Percentiles rank a stretch among this genome's conserved stretches.
These are phyloP conservation scores for Lavandula angustifolia DNA, from an alignment of 257 asterid genomes.

Conservation along the genomic window DNA sequence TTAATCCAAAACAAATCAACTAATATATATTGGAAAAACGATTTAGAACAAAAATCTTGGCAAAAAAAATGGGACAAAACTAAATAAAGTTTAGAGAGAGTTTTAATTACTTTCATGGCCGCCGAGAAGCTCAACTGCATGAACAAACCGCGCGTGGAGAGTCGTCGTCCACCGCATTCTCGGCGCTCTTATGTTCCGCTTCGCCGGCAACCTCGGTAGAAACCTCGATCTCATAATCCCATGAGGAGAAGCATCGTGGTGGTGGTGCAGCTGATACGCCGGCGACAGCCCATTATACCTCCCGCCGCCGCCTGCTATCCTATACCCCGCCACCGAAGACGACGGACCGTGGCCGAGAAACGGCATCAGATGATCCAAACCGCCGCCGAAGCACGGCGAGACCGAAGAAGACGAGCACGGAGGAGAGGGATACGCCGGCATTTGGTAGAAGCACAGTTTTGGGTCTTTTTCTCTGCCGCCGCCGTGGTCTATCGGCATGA, in stretches of 20 bases:
- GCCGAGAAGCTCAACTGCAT: conserved; percentile 94
- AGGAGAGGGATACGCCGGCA: conserved; percentile 23
- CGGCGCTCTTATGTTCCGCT: conserved; percentile 83
- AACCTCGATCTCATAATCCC: conserved; percentile 71
- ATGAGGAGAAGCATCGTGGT: conserved; percentile 50
- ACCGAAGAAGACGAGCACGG: conserved; percentile 8
- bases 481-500: conserved; percentile 33
- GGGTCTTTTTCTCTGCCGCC: conserved; percentile 39
- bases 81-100: not conserved
- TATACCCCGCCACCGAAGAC: conserved; percentile 19
- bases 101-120: conserved; percentile 86
- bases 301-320: conserved; percentile 12
- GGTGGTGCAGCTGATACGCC: conserved; percentile 23
- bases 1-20: not conserved
- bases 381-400: conserved; percentile 32
- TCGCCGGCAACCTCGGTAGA: conserved; percentile 55
- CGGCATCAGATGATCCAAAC: conserved; percentile 39
- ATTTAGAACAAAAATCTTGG: no score
- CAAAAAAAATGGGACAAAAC: not conserved
- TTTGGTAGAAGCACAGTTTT: conserved; percentile 50
- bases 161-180: conserved; percentile 93
- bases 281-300: conserved; percentile 36
- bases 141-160: conserved; percentile 88
- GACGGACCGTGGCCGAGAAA: conserved; percentile 14
- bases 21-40: no score